Evolutionary conservation across 768 basidiomycete genomes (phyloP).

Genomic region (Pleurotus tuber-regium): DNA sequence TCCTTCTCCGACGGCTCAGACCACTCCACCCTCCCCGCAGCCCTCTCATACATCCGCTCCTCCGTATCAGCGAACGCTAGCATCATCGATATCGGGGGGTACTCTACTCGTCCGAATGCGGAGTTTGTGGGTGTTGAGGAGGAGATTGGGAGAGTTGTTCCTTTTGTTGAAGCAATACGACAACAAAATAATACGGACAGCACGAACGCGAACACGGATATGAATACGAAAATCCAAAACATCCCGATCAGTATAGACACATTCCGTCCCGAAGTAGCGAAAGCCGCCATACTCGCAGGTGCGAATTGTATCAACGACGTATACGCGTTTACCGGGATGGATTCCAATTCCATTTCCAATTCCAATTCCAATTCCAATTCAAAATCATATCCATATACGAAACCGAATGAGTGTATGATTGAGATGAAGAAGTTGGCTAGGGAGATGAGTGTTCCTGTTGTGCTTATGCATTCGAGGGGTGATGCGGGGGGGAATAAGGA

Average conservation of each 20-base stretch:
- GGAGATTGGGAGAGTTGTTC: slow-evolving; percentile 71
- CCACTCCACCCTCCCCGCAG: slow-evolving; percentile 49
- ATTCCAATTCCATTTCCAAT: no score
- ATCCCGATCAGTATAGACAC: slow-evolving; percentile 83
- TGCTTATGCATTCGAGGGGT: slow-evolving; percentile 94
- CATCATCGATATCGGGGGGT: slow-evolving; percentile 92
- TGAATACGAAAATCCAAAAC: slow-evolving; percentile 14
- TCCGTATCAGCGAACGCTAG: slow-evolving; percentile 59
- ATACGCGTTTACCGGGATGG: slow-evolving; percentile 70
- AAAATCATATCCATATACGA: slow-evolving; percentile 30
- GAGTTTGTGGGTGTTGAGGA: slow-evolving; percentile 62
- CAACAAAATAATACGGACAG: no score
- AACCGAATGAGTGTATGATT: slow-evolving; percentile 37
- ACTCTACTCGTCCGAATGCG: slow-evolving; percentile 87
- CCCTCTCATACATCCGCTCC: slow-evolving; percentile 47
- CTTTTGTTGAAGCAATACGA: slow-evolving; percentile 63
- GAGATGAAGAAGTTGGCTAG: slow-evolving; percentile 69
- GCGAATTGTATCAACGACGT: slow-evolving; percentile 97
- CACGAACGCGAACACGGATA: slow-evolving; percentile 1
- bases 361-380: no score
- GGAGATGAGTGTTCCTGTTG: slow-evolving; percentile 68
- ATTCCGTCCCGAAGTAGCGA: slow-evolving; percentile 80
- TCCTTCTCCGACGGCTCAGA: slow-evolving; percentile 89
- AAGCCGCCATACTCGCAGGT: slow-evolving; percentile 71
- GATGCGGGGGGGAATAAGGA: slow-evolving; percentile 77